Base-by-base conservation (phyloP, 345 rosid species). In the Physaria fendleri region DNA sequence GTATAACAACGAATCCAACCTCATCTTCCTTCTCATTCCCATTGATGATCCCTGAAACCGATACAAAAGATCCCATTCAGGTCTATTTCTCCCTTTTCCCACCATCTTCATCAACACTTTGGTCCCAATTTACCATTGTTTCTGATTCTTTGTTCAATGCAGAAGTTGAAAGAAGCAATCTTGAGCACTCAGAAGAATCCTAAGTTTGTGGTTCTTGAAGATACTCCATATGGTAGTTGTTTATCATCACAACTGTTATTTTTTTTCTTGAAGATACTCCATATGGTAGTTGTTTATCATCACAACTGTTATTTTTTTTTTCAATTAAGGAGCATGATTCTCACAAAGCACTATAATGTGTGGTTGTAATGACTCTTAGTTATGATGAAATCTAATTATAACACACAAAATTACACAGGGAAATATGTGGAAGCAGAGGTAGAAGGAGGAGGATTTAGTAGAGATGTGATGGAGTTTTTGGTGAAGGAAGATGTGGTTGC, bases 21-120 rank as follows among this genome's bases (percentile, higher is more conserved):
- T 86, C 98, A 6, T 79, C 95, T n/a, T 83, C 87, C 23, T 92
- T 84, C 55, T 65, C 81, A 15, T 87, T 91, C 62, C 98, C 98
- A 2, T 74, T 65, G 81, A 74, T 20, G 12, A 82, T 91, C 70
- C 85, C 94, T 21, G 87, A 81, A 30, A 61, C 38, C 58, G 74
- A 80, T 24, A 50, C 42, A 5, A 74, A 54, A 13, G 75, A 80
- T 71, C 81, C 86, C 9, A 45, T 83, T 69, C 78, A 76, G 93
- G 93, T 88, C 23, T 35, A 2, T 29, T 12, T 18, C 27, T 6
- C 14, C 15, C 6, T 47, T 3, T 20, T 3, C 22, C 8, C 35
- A 42, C 24, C 14, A 40, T 48, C 18, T 42, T 29, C 25, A 13
- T 32, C 37, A 11, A 15, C 21, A 6, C 17, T 10, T 3, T 41